Conservation (phyloP, 345 rosid genomes). For the Clausena lansium region DNA sequence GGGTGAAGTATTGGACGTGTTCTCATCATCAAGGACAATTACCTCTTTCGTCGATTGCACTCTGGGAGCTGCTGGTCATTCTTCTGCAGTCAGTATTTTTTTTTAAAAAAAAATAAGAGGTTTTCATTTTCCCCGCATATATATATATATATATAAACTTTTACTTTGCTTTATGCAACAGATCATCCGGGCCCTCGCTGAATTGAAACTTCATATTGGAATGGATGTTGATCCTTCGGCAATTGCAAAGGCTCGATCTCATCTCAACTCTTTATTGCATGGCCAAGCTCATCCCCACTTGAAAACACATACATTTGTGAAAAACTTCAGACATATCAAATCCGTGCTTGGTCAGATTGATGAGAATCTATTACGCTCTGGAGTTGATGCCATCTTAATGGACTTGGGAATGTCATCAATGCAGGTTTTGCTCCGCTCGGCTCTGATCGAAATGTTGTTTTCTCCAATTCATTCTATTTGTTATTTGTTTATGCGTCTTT, state of each 20-base stretch:
- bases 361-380: conserved; percentile 36
- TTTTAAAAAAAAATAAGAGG: not conserved
- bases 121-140: not conserved
- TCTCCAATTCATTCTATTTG: not conserved
- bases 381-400: conserved; percentile 88
- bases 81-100: conserved; percentile 62
- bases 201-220: conserved; percentile 62
- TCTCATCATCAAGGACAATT: conserved; percentile 46
- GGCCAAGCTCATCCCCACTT: conserved; percentile 31
- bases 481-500: too few relatives aligned
- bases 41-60: conserved; percentile 84
- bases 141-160: not conserved
- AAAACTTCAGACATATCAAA: conserved; percentile 62
- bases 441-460: not conserved
- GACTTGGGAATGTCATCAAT: conserved; percentile 97
- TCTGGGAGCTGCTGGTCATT: conserved; percentile 90
- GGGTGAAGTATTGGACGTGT: conserved; percentile 80
- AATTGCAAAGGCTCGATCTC: conserved; percentile 51
- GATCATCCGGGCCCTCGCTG: conserved; percentile 71
- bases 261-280: conserved; percentile 34
- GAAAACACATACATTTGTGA: conserved; percentile 46
- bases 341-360: conserved; percentile 46
- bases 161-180: conserved; percentile 19
- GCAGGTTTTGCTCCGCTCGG: conserved; percentile 54
- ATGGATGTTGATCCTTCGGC: conserved; percentile 95